Evolutionary conservation across 2,329 filamentous ascomycete species (phyloP).

Genomic region (Madurella fahalii): DNA sequence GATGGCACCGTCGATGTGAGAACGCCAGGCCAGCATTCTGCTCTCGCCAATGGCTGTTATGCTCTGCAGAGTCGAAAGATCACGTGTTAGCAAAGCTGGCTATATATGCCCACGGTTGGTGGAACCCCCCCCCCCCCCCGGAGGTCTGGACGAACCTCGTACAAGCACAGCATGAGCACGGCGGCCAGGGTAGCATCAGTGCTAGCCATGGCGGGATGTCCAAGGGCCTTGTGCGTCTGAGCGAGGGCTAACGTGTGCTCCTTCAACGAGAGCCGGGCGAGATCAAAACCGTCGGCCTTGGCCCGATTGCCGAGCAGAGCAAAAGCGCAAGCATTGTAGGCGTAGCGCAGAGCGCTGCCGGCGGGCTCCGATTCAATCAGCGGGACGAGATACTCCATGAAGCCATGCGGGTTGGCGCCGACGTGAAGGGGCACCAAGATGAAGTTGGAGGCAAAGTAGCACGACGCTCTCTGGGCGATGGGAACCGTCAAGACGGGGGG

Average conservation of each 20-base stretch:
- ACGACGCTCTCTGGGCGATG: constrained; percentile 46
- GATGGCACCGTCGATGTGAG: constrained; percentile 59
- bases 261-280: constrained; percentile 41
- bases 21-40: constrained; percentile 56
- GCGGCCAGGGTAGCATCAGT: constrained; percentile 55
- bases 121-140: background rate
- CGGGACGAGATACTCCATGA: constrained; percentile 56
- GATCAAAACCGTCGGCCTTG: constrained; percentile 33
- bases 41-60: constrained; percentile 50
- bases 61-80: constrained; percentile 30
- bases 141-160: constrained; percentile 42
- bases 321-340: constrained; percentile 57
- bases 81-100: background rate
- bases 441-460: constrained; percentile 58
- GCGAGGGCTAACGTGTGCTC: constrained; percentile 54
- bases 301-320: constrained; percentile 53
- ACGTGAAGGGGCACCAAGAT: constrained; percentile 45
- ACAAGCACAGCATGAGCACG: constrained; percentile 56
- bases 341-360: constrained; percentile 47
- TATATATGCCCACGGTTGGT: background rate
- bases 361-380: constrained; percentile 45
- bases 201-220: constrained; percentile 44
- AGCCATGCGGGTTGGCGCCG: constrained; percentile 49
- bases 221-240: constrained; percentile 49
- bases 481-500: constrained; percentile 28